Conservation (phyloP, 192 early-diverging fungal species). For the Podochytrium sp. region DNA sequence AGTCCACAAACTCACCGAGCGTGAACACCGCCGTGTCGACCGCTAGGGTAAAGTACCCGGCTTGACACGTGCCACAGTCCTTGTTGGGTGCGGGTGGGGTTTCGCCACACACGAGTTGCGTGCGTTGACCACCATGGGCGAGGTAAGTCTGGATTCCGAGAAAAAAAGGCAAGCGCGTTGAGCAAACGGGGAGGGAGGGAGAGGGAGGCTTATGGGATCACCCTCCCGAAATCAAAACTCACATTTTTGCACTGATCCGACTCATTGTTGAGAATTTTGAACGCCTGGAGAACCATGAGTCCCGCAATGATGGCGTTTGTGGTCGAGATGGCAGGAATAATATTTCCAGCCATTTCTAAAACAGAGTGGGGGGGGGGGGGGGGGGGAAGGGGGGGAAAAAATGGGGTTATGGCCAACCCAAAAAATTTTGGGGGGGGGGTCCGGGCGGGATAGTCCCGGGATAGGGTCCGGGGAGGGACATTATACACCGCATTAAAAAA, state of each 20-base stretch:
- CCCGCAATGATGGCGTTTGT: conserved; percentile 97
- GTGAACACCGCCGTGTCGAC: conserved; percentile 65
- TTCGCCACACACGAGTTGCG: conserved; percentile 69
- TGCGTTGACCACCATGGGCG: conserved; percentile 63
- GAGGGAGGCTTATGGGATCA: neutral
- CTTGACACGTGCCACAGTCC: conserved; percentile 76
- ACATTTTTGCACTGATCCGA: conserved; percentile 60
- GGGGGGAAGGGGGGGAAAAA: too few relatives aligned
- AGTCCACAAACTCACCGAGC: conserved; percentile 68
- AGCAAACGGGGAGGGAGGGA: neutral
- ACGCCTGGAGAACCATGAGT: conserved; percentile 87
- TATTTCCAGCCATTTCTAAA: conserved; percentile 96
- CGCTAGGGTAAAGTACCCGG: conserved; percentile 63
- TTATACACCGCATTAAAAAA: neutral
- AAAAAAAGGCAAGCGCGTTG: neutral
- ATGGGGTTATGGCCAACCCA: too few relatives aligned
- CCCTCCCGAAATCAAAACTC: neutral
- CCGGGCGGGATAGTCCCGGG: too few relatives aligned
- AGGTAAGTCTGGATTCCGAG: conserved; percentile 38
- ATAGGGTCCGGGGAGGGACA: too few relatives aligned
- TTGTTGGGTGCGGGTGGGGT: conserved; percentile 69
- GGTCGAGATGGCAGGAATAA: conserved; percentile 97
- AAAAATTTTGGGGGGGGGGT: too few relatives aligned
- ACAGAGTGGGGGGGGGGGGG: neutral
- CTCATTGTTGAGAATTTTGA: conserved; percentile 66